Evolutionary conservation across 345 rosid species (phyloP), one percentile per base, ranked within the genome.

Genomic region (Orychophragmus violaceus): DNA sequence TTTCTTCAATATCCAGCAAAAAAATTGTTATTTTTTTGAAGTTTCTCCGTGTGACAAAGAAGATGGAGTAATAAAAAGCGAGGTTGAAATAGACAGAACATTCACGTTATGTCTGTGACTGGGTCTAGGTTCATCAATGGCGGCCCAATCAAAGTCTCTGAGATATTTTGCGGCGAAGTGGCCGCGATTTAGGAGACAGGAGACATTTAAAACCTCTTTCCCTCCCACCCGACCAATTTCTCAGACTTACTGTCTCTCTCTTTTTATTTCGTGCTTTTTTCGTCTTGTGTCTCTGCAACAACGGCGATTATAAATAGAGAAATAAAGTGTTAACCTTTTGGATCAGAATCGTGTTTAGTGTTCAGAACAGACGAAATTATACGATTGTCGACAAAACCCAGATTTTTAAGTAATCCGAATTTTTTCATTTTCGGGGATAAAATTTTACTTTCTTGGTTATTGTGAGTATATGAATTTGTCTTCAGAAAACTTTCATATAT

Each of bases 81-180:
- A 35, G 21, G 19, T 5, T 33, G 57, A 56, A 55, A 64, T 23
- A 37, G 76, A 64, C 65, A 49, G 36, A 72, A 63, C 69, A 71
- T 71, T 27, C 57, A 71, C 56, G 71, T 58, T 37, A 57, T 50
- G 55, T 58, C 28, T 22, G 70, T 19, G 65, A 57, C 37, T 66
- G 62, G 62, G 41, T 37, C 58, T 48, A 16, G 25, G 61, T 59
- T 66, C 62, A 50, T 72, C 61, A 65, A 59, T 58, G 67, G 66
- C 37, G 62, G 76, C 66, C 76, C 71, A 72, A 57, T 72, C 1
- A 72, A 29, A 72, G 59, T 37, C 66, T 72, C 14, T 29, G 48
- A 61, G 62, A 51, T 51, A 3, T 53, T 69, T 73, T 66, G 58
- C 72, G 77, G 77, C 77, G 77, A 66, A 51, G 41, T 59, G 56